Percentiles rank a stretch among this genome's conserved stretches.
Conservation (phyloP, 2,329 filamentous ascomycete species). For the Sporothrix euskadiensis region DNA sequence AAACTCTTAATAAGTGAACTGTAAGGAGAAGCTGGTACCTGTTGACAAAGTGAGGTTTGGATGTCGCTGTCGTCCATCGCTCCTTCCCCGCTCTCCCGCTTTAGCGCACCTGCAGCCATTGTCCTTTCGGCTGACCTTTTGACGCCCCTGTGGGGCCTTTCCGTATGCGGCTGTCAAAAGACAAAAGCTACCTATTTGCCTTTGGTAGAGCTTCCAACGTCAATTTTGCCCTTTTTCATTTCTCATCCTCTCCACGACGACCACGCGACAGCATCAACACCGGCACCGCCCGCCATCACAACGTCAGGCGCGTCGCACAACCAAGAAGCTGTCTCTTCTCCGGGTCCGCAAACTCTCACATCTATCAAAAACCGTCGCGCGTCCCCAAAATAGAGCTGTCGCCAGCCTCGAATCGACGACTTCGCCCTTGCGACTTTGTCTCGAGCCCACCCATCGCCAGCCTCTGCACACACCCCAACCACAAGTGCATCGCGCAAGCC, state of each 20-base stretch:
- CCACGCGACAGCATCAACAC: constrained; percentile 17
- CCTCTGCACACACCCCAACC: not conserved
- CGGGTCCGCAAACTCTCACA: not conserved
- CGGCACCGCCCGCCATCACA: not conserved
- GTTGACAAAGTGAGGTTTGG: not conserved
- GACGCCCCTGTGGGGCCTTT: not conserved
- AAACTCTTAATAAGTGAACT: no score
- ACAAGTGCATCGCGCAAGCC: not conserved
- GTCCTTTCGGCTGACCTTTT: not conserved
- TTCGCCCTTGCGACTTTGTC: not conserved
- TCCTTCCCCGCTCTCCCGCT: not conserved
- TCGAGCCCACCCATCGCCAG: not conserved
- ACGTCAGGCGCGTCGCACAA: not conserved
- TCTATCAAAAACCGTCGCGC: not conserved
- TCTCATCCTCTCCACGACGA: constrained; percentile 10
- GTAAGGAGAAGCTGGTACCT: no score
- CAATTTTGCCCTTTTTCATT: not conserved
- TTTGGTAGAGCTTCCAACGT: not conserved
- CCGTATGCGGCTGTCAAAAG: not conserved
- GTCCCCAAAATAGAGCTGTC: not conserved
- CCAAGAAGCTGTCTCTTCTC: not conserved
- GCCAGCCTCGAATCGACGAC: not conserved
- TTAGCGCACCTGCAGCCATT: constrained; percentile 5
- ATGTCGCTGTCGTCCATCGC: not conserved
- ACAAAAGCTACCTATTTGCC: not conserved